Evolutionary conservation across 495 filamentous ascomycete species (phyloP), one percentile per base, ranked within the genome.

Genomic region (Daldinia decipiens): DNA sequence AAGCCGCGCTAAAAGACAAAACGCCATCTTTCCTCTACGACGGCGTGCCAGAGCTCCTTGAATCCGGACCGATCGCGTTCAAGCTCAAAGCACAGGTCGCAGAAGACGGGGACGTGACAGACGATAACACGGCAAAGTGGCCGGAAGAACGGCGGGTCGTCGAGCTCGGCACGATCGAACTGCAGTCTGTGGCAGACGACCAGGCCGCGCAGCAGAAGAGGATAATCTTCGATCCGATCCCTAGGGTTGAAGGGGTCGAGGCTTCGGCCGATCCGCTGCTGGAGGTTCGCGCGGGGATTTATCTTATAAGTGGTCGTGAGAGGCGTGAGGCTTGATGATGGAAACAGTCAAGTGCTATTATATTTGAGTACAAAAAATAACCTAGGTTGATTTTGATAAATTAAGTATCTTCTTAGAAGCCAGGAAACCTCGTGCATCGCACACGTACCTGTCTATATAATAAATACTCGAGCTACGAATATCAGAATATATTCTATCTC

Each of bases 221-320:
- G 32, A 78, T 84, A 43, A 86, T 87, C 61, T 87, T 86, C 67
- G 84, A 88, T 74, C 84, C 85, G 26, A 81, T 87, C 61, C 84
- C 86, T 2, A 79, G 85, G 32, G 82, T 86, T 26, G 70, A 82
- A 17, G 85, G 85, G 0, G 74, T 88, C 11, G 84, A 87, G 63
- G 61, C 79, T 5, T 80, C 77, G 36, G 81, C 71, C 24, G 86
- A 88, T 77, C 85, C 86, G 58, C 72, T 88, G 65, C 69, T 88
- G 62, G 83, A 87, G 32, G 76, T 84, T 61, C 76, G 85, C 53
- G 83, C 85, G 6, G 80, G 76, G 4, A 70, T 87, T 26, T 87
- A 88, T 76, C 70, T 87, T 40, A 75, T 87, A 34, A 86, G 84
- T 76, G 85, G 86, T 17, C 80, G 78, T 68, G 75, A 86, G 74